A percentile compares a stretch with the other conserved stretches of the same genome.
These are phyloP conservation scores for Paspalum vaginatum DNA, from an alignment of 176 grass and related monocot genomes.

Conservation along the genomic window DNA sequence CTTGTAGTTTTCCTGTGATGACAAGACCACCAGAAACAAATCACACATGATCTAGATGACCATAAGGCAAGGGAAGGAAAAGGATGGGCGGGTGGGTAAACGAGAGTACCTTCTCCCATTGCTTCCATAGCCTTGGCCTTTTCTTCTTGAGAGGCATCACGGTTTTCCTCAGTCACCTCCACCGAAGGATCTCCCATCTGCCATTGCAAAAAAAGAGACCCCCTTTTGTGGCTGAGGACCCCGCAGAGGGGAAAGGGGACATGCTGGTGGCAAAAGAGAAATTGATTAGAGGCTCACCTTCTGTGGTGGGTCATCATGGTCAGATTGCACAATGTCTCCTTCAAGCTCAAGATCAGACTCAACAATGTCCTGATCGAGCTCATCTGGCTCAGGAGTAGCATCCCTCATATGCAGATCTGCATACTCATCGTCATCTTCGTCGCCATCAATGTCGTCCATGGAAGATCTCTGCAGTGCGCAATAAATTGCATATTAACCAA, in stretches of 20 bases:
- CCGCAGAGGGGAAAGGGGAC: neutral
- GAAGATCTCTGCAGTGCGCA: constrained; percentile 43
- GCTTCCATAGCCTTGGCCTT: constrained; percentile 87
- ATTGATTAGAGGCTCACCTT: constrained; percentile 49
- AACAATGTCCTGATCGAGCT: constrained; percentile 88
- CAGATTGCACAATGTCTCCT: constrained; percentile 74
- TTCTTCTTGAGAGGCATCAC: constrained; percentile 83
- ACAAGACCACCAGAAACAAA: constrained; percentile 7
- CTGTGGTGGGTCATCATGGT: constrained; percentile 85
- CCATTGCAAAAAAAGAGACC: neutral
- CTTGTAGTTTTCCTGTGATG: constrained; percentile 70
- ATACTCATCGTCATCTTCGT: constrained; percentile 52
- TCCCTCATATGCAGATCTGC: constrained; percentile 49
- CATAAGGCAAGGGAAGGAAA: neutral
- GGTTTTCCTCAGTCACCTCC: constrained; percentile 89
- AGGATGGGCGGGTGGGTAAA: neutral
- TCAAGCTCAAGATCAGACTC: constrained; percentile 96
- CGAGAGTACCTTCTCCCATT: constrained; percentile 74
- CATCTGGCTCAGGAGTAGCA: constrained; percentile 72
- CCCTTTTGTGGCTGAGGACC: neutral
- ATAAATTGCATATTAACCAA: neutral
- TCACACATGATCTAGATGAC: neutral
- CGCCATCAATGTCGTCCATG: constrained; percentile 73
- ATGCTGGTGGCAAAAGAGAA: neutral
- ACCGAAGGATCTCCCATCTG: constrained; percentile 87